phyloP scores from a whole-genome alignment of 148 eudicot species.

The Arctostaphylos glauca region DNA sequence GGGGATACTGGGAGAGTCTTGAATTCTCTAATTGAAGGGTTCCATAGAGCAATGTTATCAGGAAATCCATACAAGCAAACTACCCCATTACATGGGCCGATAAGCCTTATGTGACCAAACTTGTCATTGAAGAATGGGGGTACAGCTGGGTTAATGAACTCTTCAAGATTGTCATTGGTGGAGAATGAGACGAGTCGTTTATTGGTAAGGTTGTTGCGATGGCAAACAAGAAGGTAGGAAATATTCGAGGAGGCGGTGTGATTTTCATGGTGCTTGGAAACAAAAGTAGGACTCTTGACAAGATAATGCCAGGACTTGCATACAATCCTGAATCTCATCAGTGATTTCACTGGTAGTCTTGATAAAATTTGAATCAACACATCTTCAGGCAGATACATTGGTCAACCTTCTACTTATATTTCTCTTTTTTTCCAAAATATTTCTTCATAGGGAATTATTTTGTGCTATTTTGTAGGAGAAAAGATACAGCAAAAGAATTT shows the following conservation, averaged over 20 bases:
- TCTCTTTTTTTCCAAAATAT: background rate
- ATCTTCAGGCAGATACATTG: slow-evolving; percentile 22
- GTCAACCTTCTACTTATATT: slow-evolving; percentile 1
- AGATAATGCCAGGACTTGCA: slow-evolving; percentile 34
- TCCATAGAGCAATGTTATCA: slow-evolving; percentile 1
- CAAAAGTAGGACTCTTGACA: slow-evolving; percentile 17
- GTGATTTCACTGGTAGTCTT: slow-evolving; percentile 26
- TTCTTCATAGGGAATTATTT: background rate
- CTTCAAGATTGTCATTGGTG: background rate
- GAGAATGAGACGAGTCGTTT: slow-evolving; percentile 17
- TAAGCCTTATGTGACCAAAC: slow-evolving; percentile 8
- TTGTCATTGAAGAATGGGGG: slow-evolving; percentile 7
- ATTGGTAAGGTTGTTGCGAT: slow-evolving; percentile 7
- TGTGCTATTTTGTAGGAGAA: background rate
- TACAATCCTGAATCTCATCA: slow-evolving; percentile 21
- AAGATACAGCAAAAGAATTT: background rate
- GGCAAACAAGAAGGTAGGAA: slow-evolving; percentile 24
- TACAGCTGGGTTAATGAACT: background rate
- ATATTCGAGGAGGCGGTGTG: slow-evolving; percentile 11
- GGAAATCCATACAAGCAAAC: slow-evolving; percentile 18
- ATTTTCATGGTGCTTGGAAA: slow-evolving; percentile 22
- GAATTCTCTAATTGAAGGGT: background rate
- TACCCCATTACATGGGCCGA: slow-evolving; percentile 20
- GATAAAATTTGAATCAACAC: slow-evolving; percentile 23
- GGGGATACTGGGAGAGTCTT: background rate